Conservation (phyloP, 2,329 filamentous ascomycete species). For the Hortaea werneckii region DNA sequence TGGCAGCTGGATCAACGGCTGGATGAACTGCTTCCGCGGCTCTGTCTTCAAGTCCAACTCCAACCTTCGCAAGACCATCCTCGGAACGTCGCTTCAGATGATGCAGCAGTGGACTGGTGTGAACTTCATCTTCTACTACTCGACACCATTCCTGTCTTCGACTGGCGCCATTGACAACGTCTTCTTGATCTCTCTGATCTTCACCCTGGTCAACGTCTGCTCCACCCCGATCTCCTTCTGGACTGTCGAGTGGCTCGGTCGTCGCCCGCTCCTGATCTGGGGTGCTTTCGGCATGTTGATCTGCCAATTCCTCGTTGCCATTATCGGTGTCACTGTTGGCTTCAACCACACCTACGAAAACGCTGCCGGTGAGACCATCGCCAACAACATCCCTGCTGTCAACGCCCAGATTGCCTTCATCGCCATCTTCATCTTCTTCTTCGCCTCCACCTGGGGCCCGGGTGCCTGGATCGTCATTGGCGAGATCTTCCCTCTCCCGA, state of each 20-base stretch:
- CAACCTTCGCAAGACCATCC: conserved; percentile 38
- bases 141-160: conserved; percentile 72
- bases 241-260: conserved; percentile 71
- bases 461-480: conserved; percentile 65
- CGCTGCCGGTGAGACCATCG: conserved; percentile 39
- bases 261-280: conserved; percentile 67
- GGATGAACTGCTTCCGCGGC: conserved; percentile 55
- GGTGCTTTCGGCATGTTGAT: conserved; percentile 75
- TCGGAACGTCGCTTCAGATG: conserved; percentile 40
- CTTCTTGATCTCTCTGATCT: conserved; percentile 77
- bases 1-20: conserved; percentile 55
- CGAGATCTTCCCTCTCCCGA: conserved; percentile 82
- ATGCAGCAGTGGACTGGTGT: conserved; percentile 62
- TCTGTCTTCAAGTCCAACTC: conserved; percentile 41
- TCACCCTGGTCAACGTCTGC: conserved; percentile 76
- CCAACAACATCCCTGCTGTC: conserved; percentile 32
- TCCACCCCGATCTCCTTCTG: conserved; percentile 84
- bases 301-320: conserved; percentile 79
- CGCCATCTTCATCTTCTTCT: conserved; percentile 87
- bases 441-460: conserved; percentile 81
- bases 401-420: conserved; percentile 75
- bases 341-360: conserved; percentile 23
- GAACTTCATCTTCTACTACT: conserved; percentile 58
- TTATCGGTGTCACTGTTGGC: conserved; percentile 41
- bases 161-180: conserved; percentile 65